Evolutionary conservation across 805 yeast genomes (phyloP).

Genomic region (Candida parachauliodes): DNA sequence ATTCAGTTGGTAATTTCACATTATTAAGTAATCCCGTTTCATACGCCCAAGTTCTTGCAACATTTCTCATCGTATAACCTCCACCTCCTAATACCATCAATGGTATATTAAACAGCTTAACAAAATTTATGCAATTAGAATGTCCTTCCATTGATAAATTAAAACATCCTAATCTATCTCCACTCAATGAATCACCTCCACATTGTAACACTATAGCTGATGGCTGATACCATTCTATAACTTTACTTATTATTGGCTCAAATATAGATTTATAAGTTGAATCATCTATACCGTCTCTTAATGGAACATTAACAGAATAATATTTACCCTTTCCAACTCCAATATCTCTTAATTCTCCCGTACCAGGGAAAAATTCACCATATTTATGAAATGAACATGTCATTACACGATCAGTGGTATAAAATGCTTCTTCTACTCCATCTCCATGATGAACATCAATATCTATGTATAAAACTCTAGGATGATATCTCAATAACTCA

Average conservation of each 20-base stretch:
- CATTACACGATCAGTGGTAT: slow-evolving; percentile 93
- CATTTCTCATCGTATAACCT: slow-evolving; percentile 97
- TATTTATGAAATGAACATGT: slow-evolving; percentile 94
- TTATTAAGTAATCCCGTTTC: slow-evolving; percentile 88
- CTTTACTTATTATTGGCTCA: slow-evolving; percentile 79
- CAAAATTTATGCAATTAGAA: slow-evolving; percentile 90
- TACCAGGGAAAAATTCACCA: slow-evolving; percentile 97
- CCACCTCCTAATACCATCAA: slow-evolving; percentile 96
- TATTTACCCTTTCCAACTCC: slow-evolving; percentile 92
- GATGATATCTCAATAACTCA: slow-evolving; percentile 82
- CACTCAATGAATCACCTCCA: slow-evolving; percentile 96
- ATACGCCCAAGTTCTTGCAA: slow-evolving; percentile 90
- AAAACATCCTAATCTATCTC: slow-evolving; percentile 94
- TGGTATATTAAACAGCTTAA: slow-evolving; percentile 82
- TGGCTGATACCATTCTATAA: slow-evolving; percentile 87
- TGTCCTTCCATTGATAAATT: slow-evolving; percentile 92
- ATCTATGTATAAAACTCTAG: slow-evolving; percentile 89
- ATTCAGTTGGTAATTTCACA: slow-evolving; percentile 66
- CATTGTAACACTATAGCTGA: slow-evolving; percentile 96
- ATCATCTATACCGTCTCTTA: slow-evolving; percentile 95
- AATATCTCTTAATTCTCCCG: slow-evolving; percentile 86
- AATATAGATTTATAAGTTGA: slow-evolving; percentile 78
- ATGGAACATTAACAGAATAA: slow-evolving; percentile 86
- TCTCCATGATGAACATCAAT: slow-evolving; percentile 98
- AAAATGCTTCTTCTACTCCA: slow-evolving; percentile 97